Evolutionary conservation across 2,329 filamentous ascomycete species (phyloP).

Genomic region (Alternaria hordeiaustralica): DNA sequence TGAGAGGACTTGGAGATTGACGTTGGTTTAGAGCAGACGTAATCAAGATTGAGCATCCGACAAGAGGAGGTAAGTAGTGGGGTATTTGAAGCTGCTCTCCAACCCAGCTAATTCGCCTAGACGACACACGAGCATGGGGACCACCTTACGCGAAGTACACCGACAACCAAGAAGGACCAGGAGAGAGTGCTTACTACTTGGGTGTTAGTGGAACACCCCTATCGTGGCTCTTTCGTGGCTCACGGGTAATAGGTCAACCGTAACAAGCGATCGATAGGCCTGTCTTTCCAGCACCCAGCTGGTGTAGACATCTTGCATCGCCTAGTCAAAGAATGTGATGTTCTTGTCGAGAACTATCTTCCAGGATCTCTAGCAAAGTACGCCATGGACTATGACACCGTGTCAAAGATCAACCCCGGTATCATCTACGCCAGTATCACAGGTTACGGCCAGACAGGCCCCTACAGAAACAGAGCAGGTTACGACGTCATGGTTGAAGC

Average conservation of each 20-base stretch:
- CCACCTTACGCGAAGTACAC: slow-evolving; percentile 88
- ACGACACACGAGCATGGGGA: slow-evolving; percentile 88
- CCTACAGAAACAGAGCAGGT: slow-evolving; percentile 83
- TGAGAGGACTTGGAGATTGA: slow-evolving; percentile 19
- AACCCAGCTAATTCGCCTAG: no score
- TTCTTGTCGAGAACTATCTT: slow-evolving; percentile 96
- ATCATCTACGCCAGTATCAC: slow-evolving; percentile 97
- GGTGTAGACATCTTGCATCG: slow-evolving; percentile 88
- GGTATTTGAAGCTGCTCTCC: no score
- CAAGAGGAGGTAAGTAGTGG: slow-evolving; percentile 32
- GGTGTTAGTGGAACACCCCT: slow-evolving; percentile 62
- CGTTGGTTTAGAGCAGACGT: slow-evolving; percentile 76
- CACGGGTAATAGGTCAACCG: slow-evolving; percentile 74
- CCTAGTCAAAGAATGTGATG: slow-evolving; percentile 83
- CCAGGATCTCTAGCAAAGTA: slow-evolving; percentile 91
- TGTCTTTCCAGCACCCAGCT: slow-evolving; percentile 86
- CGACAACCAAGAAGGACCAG: slow-evolving; percentile 67
- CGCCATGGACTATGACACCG: slow-evolving; percentile 81
- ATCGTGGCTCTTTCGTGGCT: neutral
- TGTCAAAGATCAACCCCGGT: slow-evolving; percentile 80
- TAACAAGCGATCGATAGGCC: slow-evolving; percentile 92
- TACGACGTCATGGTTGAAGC: slow-evolving; percentile 99
- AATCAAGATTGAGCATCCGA: slow-evolving; percentile 96
- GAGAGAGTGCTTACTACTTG: slow-evolving; percentile 94
- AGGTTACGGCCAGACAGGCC: slow-evolving; percentile 94